Conservation (phyloP, 495 filamentous ascomycete genomes). For the Hypoxylon perforatum region DNA sequence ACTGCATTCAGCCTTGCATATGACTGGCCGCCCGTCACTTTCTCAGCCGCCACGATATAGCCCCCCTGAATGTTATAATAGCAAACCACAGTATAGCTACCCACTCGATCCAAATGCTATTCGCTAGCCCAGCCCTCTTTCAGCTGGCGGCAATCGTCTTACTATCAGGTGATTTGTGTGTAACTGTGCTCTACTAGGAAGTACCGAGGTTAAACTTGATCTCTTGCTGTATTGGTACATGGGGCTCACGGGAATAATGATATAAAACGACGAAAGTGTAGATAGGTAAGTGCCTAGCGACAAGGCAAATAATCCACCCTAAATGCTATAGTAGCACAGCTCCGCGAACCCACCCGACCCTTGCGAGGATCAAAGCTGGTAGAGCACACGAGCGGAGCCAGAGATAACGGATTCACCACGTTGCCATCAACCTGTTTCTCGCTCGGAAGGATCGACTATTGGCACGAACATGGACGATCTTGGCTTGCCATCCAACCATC, state of each 20-base stretch:
- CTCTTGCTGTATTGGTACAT: no score
- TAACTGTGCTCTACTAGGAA: neutral
- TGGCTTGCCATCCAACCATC: neutral
- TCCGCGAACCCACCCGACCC: constrained; percentile 1
- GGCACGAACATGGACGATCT: neutral
- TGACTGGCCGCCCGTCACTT: constrained; percentile 4
- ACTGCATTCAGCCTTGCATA: constrained; percentile 32
- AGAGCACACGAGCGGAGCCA: neutral
- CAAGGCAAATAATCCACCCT: constrained; percentile 12
- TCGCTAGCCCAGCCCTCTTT: neutral
- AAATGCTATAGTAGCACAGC: constrained; percentile 8
- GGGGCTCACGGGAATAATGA: neutral
- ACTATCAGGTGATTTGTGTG: constrained; percentile 1
- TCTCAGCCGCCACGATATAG: constrained; percentile 25
- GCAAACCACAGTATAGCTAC: neutral
- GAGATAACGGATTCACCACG: constrained; percentile 1
- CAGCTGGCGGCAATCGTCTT: constrained; percentile 13
- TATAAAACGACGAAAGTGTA: neutral
- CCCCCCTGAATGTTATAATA: constrained; percentile 3
- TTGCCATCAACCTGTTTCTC: neutral
- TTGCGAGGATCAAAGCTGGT: constrained; percentile 1
- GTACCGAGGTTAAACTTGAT: neutral
- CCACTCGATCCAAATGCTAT: constrained; percentile 17
- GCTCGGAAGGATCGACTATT: constrained; percentile 3
- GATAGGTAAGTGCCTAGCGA: no score